phyloP scores from a whole-genome alignment of 2,329 filamentous ascomycete genomes.

The Scolecobasidium constrictum region DNA sequence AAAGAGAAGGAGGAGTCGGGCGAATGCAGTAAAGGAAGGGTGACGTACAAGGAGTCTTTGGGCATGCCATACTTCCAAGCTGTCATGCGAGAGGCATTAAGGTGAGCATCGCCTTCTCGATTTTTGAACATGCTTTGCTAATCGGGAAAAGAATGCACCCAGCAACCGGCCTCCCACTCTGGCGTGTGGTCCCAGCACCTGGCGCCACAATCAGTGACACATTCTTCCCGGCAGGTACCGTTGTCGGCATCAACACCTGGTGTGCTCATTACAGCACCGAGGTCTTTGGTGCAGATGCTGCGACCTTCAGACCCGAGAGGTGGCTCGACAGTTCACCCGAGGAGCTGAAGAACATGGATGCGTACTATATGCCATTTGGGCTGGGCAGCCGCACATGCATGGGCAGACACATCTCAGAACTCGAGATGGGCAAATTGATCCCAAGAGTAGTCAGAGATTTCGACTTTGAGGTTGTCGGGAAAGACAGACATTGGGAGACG shows the following conservation, averaged over 20 bases:
- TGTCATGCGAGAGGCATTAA: conserved; percentile 38
- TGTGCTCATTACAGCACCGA: conserved; percentile 28
- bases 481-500: conserved; percentile 34
- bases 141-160: conserved; percentile 33
- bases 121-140: too few relatives aligned
- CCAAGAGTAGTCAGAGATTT: conserved; percentile 17
- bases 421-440: conserved; percentile 22
- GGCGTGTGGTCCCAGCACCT: conserved; percentile 35
- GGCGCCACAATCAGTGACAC: conserved; percentile 32
- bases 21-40: conserved; percentile 15
- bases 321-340: conserved; percentile 27
- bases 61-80: conserved; percentile 43
- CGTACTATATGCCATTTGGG: conserved; percentile 20
- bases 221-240: conserved; percentile 31
- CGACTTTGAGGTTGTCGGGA: conserved; percentile 38
- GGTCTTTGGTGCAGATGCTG: conserved; percentile 29
- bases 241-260: conserved; percentile 34
- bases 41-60: conserved; percentile 29
- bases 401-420: conserved; percentile 19
- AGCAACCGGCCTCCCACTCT: conserved; percentile 37
- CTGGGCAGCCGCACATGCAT: conserved; percentile 22
- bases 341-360: conserved; percentile 20
- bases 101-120: not conserved
- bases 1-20: conserved; percentile 15
- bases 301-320: conserved; percentile 32